Conservation (phyloP, 805 yeast species). For the Candida qinlingensis region DNA sequence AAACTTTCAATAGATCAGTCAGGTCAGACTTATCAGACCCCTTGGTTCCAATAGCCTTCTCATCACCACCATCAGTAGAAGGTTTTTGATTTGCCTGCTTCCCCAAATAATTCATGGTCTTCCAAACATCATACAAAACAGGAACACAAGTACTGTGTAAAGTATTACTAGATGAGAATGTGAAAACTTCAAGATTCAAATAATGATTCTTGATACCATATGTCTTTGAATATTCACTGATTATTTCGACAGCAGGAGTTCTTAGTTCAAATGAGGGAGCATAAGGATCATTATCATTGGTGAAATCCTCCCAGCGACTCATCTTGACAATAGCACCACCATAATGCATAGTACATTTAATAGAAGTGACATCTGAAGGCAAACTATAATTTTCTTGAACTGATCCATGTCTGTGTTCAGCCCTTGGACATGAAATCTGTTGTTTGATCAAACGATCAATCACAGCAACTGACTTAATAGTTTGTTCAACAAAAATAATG, state of each 20-base stretch:
- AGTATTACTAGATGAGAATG: slow-evolving; percentile 67
- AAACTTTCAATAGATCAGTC: slow-evolving; percentile 36
- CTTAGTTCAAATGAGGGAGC: slow-evolving; percentile 54
- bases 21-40: neutral
- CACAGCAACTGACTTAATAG: slow-evolving; percentile 40
- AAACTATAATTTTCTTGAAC: slow-evolving; percentile 15
- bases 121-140: slow-evolving; percentile 54
- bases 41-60: no score
- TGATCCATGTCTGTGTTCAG: neutral
- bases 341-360: slow-evolving; percentile 51
- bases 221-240: slow-evolving; percentile 46
- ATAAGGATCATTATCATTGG: slow-evolving; percentile 26
- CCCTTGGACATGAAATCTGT: neutral
- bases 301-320: slow-evolving; percentile 34
- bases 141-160: slow-evolving; percentile 77
- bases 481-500: slow-evolving; percentile 47
- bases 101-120: slow-evolving; percentile 45
- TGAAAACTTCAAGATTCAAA: slow-evolving; percentile 47
- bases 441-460: slow-evolving; percentile 31
- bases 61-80: no score
- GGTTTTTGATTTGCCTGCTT: slow-evolving; percentile 12
- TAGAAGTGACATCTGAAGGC: slow-evolving; percentile 27
- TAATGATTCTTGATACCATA: slow-evolving; percentile 36
- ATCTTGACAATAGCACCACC: slow-evolving; percentile 63
- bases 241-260: slow-evolving; percentile 69